Evolutionary conservation across 2,329 filamentous ascomycete genomes (phyloP).

Genomic region (Sporothrix dimorphospora): DNA sequence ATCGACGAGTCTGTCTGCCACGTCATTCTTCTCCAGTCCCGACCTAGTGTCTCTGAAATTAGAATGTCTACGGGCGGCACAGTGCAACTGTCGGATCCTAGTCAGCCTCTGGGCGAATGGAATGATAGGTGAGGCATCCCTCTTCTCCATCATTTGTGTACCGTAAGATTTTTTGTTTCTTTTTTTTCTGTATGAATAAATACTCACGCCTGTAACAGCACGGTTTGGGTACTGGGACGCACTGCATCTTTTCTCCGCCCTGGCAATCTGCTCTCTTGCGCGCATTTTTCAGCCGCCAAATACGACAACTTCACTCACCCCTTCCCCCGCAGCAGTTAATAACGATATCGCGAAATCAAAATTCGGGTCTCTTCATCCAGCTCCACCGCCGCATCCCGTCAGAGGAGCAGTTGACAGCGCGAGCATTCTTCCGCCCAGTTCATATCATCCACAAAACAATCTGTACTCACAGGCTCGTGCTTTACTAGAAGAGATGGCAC

Average conservation of each 20-base stretch:
- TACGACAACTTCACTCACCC: not conserved
- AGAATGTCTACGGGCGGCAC: constrained; percentile 30
- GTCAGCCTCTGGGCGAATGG: constrained; percentile 25
- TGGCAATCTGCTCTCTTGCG: constrained; percentile 34
- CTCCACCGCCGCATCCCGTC: not conserved
- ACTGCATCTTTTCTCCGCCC: constrained; percentile 37
- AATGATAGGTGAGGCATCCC: constrained; percentile 29
- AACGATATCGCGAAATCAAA: too few relatives aligned
- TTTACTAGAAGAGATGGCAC: constrained; percentile 31
- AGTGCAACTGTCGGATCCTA: constrained; percentile 31
- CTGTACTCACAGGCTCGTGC: constrained; percentile 29
- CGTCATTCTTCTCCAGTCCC: not conserved
- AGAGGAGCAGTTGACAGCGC: not conserved
- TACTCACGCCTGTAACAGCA: constrained; percentile 27
- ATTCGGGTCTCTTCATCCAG: not conserved
- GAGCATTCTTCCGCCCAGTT: too few relatives aligned
- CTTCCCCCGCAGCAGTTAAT: too few relatives aligned
- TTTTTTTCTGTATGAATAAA: too few relatives aligned
- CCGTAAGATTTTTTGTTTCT: not conserved
- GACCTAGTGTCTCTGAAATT: constrained; percentile 23
- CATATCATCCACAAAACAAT: too few relatives aligned
- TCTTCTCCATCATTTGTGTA: not conserved
- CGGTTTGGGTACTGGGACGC: constrained; percentile 38
- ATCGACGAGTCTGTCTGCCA: not conserved
- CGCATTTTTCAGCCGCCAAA: not conserved